A percentile compares a stretch with the other conserved stretches of the same genome.
Evolutionary conservation across 768 basidiomycete species (phyloP).

Genomic region (Pholiota microspora): DNA sequence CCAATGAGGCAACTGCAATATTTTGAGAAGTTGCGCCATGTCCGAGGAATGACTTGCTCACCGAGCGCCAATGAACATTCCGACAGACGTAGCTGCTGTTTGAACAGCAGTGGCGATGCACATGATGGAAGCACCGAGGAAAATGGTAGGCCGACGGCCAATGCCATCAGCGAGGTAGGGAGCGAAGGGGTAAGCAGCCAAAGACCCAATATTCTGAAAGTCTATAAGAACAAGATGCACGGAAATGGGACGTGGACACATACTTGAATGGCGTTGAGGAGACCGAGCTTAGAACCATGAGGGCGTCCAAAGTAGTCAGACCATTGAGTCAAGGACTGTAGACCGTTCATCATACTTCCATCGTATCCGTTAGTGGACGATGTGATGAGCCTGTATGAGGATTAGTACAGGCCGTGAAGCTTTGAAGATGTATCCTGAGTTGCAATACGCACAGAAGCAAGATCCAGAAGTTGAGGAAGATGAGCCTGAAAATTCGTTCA

Average conservation of each 20-base stretch:
- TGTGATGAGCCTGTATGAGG: constrained; percentile 55
- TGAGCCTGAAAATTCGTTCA: constrained; percentile 17
- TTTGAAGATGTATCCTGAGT: neutral
- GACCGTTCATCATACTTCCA: constrained; percentile 78
- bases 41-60: constrained; percentile 22
- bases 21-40: neutral
- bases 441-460: constrained; percentile 49
- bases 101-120: constrained; percentile 65
- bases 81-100: constrained; percentile 66
- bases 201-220: constrained; percentile 61
- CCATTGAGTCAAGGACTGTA: constrained; percentile 71
- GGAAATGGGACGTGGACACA: constrained; percentile 13
- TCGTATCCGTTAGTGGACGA: constrained; percentile 78
- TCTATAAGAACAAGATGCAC: neutral
- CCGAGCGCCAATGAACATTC: constrained; percentile 82
- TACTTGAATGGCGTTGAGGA: constrained; percentile 76
- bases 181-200: constrained; percentile 68
- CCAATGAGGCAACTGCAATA: constrained; percentile 61
- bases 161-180: constrained; percentile 72
- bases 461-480: constrained; percentile 68
- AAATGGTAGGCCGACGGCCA: constrained; percentile 64
- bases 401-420: neutral
- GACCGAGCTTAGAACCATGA: constrained; percentile 53
- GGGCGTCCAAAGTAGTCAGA: constrained; percentile 58
- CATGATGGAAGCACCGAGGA: constrained; percentile 73